Evolutionary conservation across 2,329 filamentous ascomycete species (phyloP), one percentile per base, ranked within the genome.

Genomic region (Apiospora malaysiana): DNA sequence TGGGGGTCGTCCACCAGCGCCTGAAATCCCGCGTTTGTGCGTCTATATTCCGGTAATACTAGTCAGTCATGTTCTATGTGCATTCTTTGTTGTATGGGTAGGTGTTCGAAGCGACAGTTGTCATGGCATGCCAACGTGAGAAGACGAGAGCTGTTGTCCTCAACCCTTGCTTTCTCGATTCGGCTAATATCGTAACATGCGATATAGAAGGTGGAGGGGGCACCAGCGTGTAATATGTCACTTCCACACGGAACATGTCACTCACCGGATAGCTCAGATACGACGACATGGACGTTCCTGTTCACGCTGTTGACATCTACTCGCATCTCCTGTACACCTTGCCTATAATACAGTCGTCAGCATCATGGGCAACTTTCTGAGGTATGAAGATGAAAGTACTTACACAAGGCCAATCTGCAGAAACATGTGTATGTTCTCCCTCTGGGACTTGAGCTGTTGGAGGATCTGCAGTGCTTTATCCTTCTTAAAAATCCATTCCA

Each of bases 1-100:
- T 25, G 23, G 43, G 49, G 27, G 46, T 42, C 4, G n/a, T 25
- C 42, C 66, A 67, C 59, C 69, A 70, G n/a, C 47, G 25, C 32
- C 18, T 27, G 37, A 43, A 56, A 0, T 56, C 49, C 14, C 25
- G 49, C 25, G 32, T 8, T 12, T 56, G 25, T 4, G 49, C 16
- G 14, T 56, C 49, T 56, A 7, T 32, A 32, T 9, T 3, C 6
- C 14, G 10, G 14, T 21, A 27, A 56, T 56, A 25, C 18, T 18
- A 6, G 49, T 56, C 49, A 27, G 49, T 16, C 3, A 16, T 14
- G 25, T 56, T 56, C 8, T 3, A 18, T 27, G 25, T 8, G 25
- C 27, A 21, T 7, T 56, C 14, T 18, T 56, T 4, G 49, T 18
- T 32, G 10, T 27, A 18, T 7, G 2, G 12, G 18, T 23, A 9